A percentile compares a stretch with the other conserved stretches of the same genome.
phyloP scores from a whole-genome alignment of 78 protist genomes.

The Dictyostelium brefeldianum region DNA sequence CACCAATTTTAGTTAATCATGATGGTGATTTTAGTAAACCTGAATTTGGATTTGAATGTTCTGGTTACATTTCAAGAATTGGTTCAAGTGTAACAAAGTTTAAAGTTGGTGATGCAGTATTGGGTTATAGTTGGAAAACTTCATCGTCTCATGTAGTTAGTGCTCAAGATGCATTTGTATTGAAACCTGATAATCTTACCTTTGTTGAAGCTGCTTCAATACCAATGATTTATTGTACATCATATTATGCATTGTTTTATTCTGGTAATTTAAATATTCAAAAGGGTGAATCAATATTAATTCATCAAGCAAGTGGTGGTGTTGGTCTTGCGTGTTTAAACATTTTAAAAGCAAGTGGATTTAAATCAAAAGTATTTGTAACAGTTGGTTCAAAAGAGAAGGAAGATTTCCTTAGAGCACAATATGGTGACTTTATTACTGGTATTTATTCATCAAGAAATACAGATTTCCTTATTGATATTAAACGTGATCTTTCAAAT shows the following conservation, averaged over 20 bases:
- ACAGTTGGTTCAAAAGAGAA: constrained; percentile 60
- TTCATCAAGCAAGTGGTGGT: constrained; percentile 90
- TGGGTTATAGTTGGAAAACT: background rate
- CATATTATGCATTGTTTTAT: constrained; percentile 22
- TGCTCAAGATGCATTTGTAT: background rate
- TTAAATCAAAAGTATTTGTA: constrained; percentile 51
- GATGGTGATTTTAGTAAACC: constrained; percentile 35
- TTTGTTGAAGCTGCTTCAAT: constrained; percentile 65
- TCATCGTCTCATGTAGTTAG: background rate
- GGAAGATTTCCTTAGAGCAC: background rate
- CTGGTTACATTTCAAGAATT: constrained; percentile 35
- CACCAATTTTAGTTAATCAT: background rate
- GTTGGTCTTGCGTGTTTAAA: constrained; percentile 92
- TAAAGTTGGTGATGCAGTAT: constrained; percentile 47
- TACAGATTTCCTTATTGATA: constrained; percentile 6
- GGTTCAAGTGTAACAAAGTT: background rate
- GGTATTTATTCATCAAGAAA: constrained; percentile 16
- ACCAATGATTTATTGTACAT: constrained; percentile 69
- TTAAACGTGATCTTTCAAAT: background rate
- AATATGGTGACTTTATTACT: constrained; percentile 61
- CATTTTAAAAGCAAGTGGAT: constrained; percentile 81
- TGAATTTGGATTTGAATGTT: constrained; percentile 17
- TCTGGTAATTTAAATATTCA: constrained; percentile 19
- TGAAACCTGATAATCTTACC: constrained; percentile 16
- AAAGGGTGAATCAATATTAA: constrained; percentile 45